A percentile compares a stretch with the other conserved stretches of the same genome.
phyloP scores from a whole-genome alignment of 192 early-diverging fungal genomes.

The Podila clonocystis region DNA sequence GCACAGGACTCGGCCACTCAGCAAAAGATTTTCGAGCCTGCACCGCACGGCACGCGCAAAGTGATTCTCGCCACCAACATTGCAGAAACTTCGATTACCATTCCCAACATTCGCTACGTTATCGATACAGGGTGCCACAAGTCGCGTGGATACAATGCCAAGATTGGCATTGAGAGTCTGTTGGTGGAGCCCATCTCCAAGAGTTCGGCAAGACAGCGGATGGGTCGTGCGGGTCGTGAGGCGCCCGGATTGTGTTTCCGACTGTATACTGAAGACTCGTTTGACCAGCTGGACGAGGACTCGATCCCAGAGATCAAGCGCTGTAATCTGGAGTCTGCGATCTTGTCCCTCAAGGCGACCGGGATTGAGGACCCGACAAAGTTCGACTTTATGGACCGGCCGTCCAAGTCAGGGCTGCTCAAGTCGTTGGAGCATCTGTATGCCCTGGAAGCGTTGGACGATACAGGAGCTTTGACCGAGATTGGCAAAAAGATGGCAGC shows the following conservation, averaged over 20 bases:
- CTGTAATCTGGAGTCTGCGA: constrained; percentile 87
- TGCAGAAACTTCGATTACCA: constrained; percentile 98
- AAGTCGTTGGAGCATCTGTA: constrained; percentile 90
- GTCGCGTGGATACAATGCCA: constrained; percentile 87
- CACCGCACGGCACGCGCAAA: constrained; percentile 88
- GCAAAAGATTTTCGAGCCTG: constrained; percentile 87
- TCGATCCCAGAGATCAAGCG: constrained; percentile 94
- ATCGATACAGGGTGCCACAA: constrained; percentile 95
- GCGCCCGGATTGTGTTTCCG: constrained; percentile 91
- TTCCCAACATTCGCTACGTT: constrained; percentile 94
- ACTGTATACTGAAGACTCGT: constrained; percentile 90
- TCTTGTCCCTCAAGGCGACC: constrained; percentile 90
- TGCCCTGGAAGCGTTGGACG: constrained; percentile 88
- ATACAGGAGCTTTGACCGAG: constrained; percentile 78
- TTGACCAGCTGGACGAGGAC: constrained; percentile 77
- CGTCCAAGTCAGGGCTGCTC: constrained; percentile 75
- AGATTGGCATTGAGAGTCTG: constrained; percentile 91
- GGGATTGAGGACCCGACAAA: constrained; percentile 88
- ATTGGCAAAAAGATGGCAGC: constrained; percentile 87
- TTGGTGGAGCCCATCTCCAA: constrained; percentile 90
- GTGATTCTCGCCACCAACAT: constrained; percentile 97
- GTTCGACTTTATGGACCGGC: constrained; percentile 97
- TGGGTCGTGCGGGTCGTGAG: constrained; percentile 97
- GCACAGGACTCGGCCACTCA: constrained; percentile 91
- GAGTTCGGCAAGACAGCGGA: constrained; percentile 89